These are phyloP conservation scores for Paramecium tetraurelia DNA, from an alignment of 73 alveolate species.

Conservation along the genomic window DNA sequence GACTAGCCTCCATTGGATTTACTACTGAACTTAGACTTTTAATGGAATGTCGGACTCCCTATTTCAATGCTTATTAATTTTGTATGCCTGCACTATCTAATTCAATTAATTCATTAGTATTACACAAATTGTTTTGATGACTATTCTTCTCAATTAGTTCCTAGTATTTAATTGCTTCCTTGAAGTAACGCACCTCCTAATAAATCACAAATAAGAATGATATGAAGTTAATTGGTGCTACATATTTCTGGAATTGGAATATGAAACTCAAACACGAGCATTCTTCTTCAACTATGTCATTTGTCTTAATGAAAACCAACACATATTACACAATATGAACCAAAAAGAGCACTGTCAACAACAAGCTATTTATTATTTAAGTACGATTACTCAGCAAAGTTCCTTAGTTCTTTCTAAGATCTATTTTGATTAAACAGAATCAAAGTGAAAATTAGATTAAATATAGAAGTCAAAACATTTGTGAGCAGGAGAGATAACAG, in stretches of 20 bases:
- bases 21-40: slow-evolving; percentile 44
- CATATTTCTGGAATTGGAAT: neutral
- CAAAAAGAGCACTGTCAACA: neutral
- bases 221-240: slow-evolving; percentile 5
- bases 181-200: neutral
- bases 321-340: neutral
- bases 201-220: neutral
- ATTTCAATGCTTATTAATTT: neutral
- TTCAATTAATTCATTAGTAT: neutral
- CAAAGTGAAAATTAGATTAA: neutral
- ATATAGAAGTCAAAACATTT: neutral
- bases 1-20: slow-evolving; percentile 30
- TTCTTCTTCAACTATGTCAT: neutral
- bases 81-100: neutral
- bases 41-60: neutral
- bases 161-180: neutral
- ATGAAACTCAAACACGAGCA: neutral
- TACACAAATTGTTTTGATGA: neutral
- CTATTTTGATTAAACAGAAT: slow-evolving; percentile 6
- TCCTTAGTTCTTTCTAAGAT: neutral
- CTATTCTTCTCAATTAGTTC: neutral
- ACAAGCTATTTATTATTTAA: neutral
- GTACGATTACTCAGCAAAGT: slow-evolving; percentile 5
- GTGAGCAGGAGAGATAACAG: neutral
- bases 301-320: neutral